phyloP scores from a whole-genome alignment of 371 early-diverging fungal genomes.

The Mortierella sp. region DNA sequence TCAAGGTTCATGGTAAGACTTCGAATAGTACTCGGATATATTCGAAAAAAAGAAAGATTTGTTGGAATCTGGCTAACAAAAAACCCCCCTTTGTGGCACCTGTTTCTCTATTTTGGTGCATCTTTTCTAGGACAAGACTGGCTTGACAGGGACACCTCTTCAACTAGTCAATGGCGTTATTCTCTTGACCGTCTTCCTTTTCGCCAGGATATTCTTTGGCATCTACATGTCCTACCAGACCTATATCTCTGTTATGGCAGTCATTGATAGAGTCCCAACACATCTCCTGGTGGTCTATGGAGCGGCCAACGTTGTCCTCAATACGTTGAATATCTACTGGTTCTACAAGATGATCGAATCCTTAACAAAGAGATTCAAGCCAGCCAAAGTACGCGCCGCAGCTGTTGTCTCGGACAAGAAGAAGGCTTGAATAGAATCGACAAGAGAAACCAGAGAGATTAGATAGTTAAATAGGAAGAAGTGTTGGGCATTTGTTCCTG shows the following conservation, averaged over 20 bases:
- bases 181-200: slow-evolving; percentile 79
- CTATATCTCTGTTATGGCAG: slow-evolving; percentile 60
- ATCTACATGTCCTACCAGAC: slow-evolving; percentile 73
- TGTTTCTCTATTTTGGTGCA: not conserved
- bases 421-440: too few species aligned
- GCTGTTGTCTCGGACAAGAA: too few species aligned
- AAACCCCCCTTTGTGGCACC: not conserved
- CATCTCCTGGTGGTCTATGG: slow-evolving; percentile 66
- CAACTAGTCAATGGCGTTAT: slow-evolving; percentile 86
- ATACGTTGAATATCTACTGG: slow-evolving; percentile 83
- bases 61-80: not conserved
- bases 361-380: slow-evolving; percentile 35
- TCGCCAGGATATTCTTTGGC: slow-evolving; percentile 84
- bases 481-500: too few species aligned
- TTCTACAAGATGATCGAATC: slow-evolving; percentile 77
- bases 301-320: slow-evolving; percentile 70
- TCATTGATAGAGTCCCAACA: slow-evolving; percentile 67
- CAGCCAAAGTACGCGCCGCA: not conserved
- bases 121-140: slow-evolving; percentile 74
- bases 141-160: slow-evolving; percentile 77
- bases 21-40: not conserved
- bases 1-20: slow-evolving; percentile 15
- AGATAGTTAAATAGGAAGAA: too few species aligned
- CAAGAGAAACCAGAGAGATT: too few species aligned
- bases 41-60: not conserved